Evolutionary conservation across 495 filamentous ascomycete species (phyloP).

Genomic region (Penicillium cataractarum): DNA sequence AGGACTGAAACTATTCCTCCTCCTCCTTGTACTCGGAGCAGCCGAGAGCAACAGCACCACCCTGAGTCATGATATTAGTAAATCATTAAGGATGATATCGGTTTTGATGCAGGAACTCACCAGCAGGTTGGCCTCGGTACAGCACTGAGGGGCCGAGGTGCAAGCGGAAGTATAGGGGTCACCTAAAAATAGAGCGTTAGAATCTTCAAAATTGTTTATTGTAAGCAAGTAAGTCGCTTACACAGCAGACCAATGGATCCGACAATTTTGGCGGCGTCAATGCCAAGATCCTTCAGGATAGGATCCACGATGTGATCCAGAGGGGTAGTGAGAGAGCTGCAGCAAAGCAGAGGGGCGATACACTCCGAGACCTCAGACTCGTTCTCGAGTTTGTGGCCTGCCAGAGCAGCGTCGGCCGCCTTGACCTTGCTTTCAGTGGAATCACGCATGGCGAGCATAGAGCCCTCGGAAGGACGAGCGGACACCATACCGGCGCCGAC

Average conservation of each 20-base stretch:
- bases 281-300: conserved; percentile 56
- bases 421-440: conserved; percentile 19
- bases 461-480: conserved; percentile 16
- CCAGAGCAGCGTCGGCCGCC: conserved; percentile 17
- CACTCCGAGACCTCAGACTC: conserved; percentile 27
- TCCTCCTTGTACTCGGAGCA: conserved; percentile 22
- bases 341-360: conserved; percentile 37
- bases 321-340: conserved; percentile 37
- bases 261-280: conserved; percentile 32
- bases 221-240: conserved; percentile 19
- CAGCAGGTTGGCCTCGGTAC: conserved; percentile 40
- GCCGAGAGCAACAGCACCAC: conserved; percentile 32
- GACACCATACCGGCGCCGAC: conserved; percentile 28
- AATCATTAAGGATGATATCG: background rate
- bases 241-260: conserved; percentile 42
- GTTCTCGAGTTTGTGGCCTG: conserved; percentile 14
- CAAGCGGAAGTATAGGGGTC: conserved; percentile 30
- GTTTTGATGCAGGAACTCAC: conserved; percentile 23
- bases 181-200: conserved; percentile 26
- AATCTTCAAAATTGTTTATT: background rate
- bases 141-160: conserved; percentile 36
- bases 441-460: conserved; percentile 14
- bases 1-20: conserved; percentile 8
- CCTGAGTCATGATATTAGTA: conserved; percentile 10
- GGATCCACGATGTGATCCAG: conserved; percentile 63